A percentile compares a stretch with the other conserved stretches of the same genome.
Conservation (phyloP, 306 rosid genomes). For the Gleditsia sinensis region DNA sequence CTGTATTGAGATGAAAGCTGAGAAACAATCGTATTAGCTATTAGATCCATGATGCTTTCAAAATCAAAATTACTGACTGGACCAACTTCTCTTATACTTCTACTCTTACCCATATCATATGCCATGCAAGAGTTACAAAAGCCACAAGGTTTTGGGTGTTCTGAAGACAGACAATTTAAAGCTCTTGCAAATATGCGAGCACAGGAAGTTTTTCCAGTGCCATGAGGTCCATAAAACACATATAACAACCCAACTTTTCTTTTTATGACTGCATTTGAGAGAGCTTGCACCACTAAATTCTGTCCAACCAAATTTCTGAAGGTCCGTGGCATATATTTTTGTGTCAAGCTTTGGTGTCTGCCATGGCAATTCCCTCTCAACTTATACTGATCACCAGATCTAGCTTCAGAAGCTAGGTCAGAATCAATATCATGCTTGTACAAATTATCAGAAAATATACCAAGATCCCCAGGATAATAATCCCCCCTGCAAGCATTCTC, state of each 20-base stretch:
- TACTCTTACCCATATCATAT: conserved; percentile 76
- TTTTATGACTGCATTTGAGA: conserved; percentile 77
- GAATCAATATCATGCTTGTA: conserved; percentile 77
- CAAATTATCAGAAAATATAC: conserved; percentile 73
- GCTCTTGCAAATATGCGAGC: conserved; percentile 93
- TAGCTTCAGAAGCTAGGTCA: conserved; percentile 89
- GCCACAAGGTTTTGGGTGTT: conserved; percentile 85
- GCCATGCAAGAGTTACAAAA: conserved; percentile 83
- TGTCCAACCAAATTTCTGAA: conserved; percentile 91
- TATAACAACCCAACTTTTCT: conserved; percentile 84
- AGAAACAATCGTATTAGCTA: conserved; percentile 69
- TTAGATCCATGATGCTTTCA: conserved; percentile 75
- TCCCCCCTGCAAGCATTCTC: conserved; percentile 73
- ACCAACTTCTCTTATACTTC: conserved; percentile 81
- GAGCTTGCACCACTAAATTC: conserved; percentile 88
- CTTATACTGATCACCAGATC: conserved; percentile 65
- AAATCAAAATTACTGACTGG: conserved; percentile 84
- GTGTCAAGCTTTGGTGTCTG: conserved; percentile 83
- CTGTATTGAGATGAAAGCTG: conserved; percentile 71
- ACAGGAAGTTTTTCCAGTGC: conserved; percentile 89
- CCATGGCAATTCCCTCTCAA: conserved; percentile 52
- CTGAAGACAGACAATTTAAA: conserved; percentile 79
- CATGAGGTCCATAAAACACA: conserved; percentile 94
- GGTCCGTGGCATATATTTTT: conserved; percentile 86
- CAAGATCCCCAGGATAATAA: conserved; percentile 84